A percentile compares a stretch with the other conserved stretches of the same genome.
Conservation (phyloP, 2,329 filamentous ascomycete species). For the Nigrospora oryzae region DNA sequence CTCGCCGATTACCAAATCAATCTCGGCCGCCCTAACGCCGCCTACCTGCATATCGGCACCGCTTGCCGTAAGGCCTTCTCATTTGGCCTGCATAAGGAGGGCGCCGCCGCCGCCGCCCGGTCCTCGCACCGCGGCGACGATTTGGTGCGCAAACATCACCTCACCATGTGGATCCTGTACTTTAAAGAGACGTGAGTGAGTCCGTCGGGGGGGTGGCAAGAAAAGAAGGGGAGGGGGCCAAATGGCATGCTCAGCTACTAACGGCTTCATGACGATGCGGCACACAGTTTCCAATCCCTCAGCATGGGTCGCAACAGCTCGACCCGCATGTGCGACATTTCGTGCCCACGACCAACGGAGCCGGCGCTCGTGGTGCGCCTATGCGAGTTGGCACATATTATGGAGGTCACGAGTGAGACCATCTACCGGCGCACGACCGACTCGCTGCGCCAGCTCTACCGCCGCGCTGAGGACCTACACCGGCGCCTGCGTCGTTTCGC, state of each 20-base stretch:
- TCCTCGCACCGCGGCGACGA: slow-evolving; percentile 8
- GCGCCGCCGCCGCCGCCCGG: not conserved
- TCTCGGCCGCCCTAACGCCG: slow-evolving; percentile 18
- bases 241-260: too few relatives aligned
- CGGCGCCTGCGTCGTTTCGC: slow-evolving; percentile 12
- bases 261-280: too few relatives aligned
- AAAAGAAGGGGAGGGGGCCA: too few relatives aligned
- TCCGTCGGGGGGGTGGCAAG: too few relatives aligned
- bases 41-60: slow-evolving; percentile 17
- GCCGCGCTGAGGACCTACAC: slow-evolving; percentile 12
- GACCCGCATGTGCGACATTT: slow-evolving; percentile 13
- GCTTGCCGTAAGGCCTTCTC: slow-evolving; percentile 18
- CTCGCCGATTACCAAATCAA: slow-evolving; percentile 18
- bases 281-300: slow-evolving; percentile 5
- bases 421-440: slow-evolving; percentile 17
- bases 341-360: slow-evolving; percentile 10
- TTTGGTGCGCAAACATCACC: slow-evolving; percentile 12
- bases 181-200: slow-evolving; percentile 14
- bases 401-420: slow-evolving; percentile 4
- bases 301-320: slow-evolving; percentile 11
- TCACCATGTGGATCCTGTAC: slow-evolving; percentile 19
- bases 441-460: slow-evolving; percentile 15
- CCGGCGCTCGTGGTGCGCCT: slow-evolving; percentile 10
- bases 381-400: slow-evolving; percentile 11
- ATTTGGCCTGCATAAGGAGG: slow-evolving; percentile 18